Evolutionary conservation across 495 filamentous ascomycete species (phyloP), one percentile per base, ranked within the genome.

Genomic region (Lichenothelia convexa): DNA sequence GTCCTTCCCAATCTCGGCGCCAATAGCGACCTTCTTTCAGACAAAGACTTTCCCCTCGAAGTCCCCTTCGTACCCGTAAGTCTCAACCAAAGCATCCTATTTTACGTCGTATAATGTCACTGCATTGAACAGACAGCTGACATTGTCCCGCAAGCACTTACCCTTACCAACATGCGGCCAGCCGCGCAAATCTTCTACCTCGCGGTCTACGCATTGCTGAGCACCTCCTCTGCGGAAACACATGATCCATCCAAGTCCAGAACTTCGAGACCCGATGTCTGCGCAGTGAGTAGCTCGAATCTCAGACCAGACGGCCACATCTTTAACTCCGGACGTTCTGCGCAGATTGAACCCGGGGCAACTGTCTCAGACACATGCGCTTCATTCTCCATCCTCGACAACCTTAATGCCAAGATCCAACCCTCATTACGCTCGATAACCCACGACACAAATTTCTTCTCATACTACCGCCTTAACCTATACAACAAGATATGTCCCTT

Each of bases 401-500:
- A 60, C 16, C 64, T 95, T 5, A 97, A 95, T 55, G 59, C 67
- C 39, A 67, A 71, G 34, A 65, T 95, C 32, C 74, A 74, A 48
- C 75, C 83, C n/a, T 70, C 73, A n/a, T 58, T 97, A 32, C 67
- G 80, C 48, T 72, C 78, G 3, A 65, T 97, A 27, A 89, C 81
- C 1, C 71, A 72, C 53, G 73, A 78, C 34, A 91, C 87, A 47
- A 89, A 97, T 55, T 97, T 93, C 65, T 97, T 97, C 57, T 79
- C 85, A 37, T 83, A 95, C 53, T 97, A 95, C 57, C 80, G 89
- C 18, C 61, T 97, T 16, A 94, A 94, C 55, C 71, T 97, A n/a
- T 97, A 81, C 53, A 78, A 91, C 49, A 89, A 86, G 58, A 73
- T 69, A 60, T 97, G 89, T 55, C 89, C 89, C 0, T 95, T 95